phyloP scores from a whole-genome alignment of 345 rosid genomes.

The Gossypium longicalyx region DNA sequence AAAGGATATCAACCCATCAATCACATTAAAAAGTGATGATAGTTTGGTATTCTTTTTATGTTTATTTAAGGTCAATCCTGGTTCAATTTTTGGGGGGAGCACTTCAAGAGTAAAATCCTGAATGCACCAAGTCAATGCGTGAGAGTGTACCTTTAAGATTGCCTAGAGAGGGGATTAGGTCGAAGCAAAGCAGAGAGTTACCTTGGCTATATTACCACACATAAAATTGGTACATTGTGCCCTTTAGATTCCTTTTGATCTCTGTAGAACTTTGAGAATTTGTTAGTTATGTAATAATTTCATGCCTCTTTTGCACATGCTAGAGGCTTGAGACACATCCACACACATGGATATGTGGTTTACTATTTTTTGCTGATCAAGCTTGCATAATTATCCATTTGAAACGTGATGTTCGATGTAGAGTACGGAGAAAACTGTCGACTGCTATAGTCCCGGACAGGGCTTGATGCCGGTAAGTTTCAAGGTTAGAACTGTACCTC shows the following conservation, averaged over 20 bases:
- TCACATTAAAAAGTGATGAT: too few relatives aligned
- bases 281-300: neutral
- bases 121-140: too few relatives aligned
- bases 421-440: conserved; percentile 96
- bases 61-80: too few relatives aligned
- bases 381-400: neutral
- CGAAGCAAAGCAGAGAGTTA: too few relatives aligned
- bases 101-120: too few relatives aligned
- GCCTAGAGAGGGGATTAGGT: too few relatives aligned
- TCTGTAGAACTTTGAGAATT: neutral
- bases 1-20: too few relatives aligned
- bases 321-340: neutral
- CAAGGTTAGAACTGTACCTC: conserved; percentile 62
- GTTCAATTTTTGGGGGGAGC: too few relatives aligned
- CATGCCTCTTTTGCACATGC: neutral
- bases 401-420: conserved; percentile 16
- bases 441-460: conserved; percentile 86
- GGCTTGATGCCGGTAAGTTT: conserved; percentile 93
- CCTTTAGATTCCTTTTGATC: neutral
- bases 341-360: too few relatives aligned
- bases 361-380: neutral
- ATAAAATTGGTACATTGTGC: neutral
- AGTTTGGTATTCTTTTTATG: too few relatives aligned
- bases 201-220: too few relatives aligned
- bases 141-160: too few relatives aligned